phyloP scores from a whole-genome alignment of 441 rosid species.

The Bocquillonia castaneifolia region DNA sequence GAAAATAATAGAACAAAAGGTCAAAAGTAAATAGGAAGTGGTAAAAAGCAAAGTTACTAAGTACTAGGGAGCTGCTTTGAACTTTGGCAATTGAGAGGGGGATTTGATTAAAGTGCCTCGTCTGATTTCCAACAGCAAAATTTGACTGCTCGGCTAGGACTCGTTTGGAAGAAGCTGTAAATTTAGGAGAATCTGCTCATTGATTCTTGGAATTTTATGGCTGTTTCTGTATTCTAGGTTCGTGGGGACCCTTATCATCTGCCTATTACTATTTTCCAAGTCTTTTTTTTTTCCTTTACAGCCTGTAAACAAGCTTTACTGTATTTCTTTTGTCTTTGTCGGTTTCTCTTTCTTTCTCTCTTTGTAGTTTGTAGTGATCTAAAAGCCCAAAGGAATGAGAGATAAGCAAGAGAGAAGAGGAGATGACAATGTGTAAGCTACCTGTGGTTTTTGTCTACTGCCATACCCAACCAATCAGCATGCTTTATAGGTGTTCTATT shows the following conservation, averaged over 20 bases:
- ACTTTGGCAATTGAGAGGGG: neutral
- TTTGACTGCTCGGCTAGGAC: slow-evolving; percentile 18
- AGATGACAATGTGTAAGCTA: too few species aligned
- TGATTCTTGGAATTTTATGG: slow-evolving; percentile 23
- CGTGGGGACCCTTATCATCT: slow-evolving; percentile 26
- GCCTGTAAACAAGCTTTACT: slow-evolving; percentile 23
- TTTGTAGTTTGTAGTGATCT: too few species aligned
- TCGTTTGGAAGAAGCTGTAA: neutral
- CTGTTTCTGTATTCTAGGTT: slow-evolving; percentile 12
- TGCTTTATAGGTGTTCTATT: too few species aligned
- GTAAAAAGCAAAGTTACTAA: too few species aligned
- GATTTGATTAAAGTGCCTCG: slow-evolving; percentile 13
- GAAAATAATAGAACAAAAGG: neutral
- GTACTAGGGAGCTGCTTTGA: neutral
- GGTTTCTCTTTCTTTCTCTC: neutral
- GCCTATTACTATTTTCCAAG: neutral
- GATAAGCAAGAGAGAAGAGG: too few species aligned
- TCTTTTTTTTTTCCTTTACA: slow-evolving; percentile 18
- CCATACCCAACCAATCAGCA: too few species aligned
- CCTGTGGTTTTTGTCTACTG: too few species aligned
- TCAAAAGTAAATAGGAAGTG: too few species aligned
- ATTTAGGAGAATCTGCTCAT: slow-evolving; percentile 7
- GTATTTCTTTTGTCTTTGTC: neutral
- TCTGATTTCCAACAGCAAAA: slow-evolving; percentile 23
- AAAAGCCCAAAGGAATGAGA: too few species aligned